Evolutionary conservation across 2,329 filamentous ascomycete species (phyloP), one percentile per base, ranked within the genome.

Genomic region (Exserohilum rostratum): DNA sequence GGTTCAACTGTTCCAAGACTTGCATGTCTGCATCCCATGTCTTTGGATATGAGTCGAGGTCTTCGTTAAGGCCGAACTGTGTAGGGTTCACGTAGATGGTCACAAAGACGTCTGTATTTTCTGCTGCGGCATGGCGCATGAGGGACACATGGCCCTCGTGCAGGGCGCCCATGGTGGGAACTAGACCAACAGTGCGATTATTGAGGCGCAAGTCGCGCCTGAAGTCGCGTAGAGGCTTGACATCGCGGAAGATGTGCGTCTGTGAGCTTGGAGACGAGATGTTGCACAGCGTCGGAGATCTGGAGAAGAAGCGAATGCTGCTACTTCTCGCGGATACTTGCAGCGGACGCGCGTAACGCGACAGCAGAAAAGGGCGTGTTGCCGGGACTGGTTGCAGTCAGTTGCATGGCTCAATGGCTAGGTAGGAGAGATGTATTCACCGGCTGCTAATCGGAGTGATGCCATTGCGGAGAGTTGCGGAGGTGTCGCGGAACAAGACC

Each of bases 161-260:
- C n/a, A 99, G 83, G 45, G 95, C 95, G 59, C 95, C 95, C 95
- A 99, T 98, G 29, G 95, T 99, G 1, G 95, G 95, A 31, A 99
- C 92, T 25, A 99, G 86, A 55, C 90, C 91, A 53, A 99, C 87
- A 39, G 87, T 87, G 53, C 88, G 85, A 65, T 88, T 84, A 68
- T 87, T 82, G 55, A 86, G 77, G 31, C 86, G 78, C 56, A 92
- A 85, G 35, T 86, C 83, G 18, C 80, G 82, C 31, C 91, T 87
- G 80, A 88, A 89, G 65, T 82, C 76, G 34, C 91, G 90, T 46
- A 96, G 80, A 10, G 85, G 80, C 12, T 87, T 79, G 55, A 95
- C 87, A 74, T 90, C 84, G 66, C 90, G 90, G 72, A 96, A 89
- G 67, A 97, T 76, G 57, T 85, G 85, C 61, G 91, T 89, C 3